Base-by-base conservation (phyloP, 768 basidiomycete genomes). In the Lentinula edodes region DNA sequence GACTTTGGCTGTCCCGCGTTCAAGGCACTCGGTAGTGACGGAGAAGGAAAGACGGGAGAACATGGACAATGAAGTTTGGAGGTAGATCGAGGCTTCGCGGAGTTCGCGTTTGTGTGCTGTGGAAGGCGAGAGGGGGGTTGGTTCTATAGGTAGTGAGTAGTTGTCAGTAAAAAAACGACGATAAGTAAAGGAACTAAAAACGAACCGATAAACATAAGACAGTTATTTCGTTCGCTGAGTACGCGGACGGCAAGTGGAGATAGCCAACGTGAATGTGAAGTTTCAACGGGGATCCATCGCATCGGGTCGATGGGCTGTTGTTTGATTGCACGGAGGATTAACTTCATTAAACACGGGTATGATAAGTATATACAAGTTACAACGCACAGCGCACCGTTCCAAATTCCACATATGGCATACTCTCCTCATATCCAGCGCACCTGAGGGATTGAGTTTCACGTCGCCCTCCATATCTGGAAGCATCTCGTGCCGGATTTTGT, bases 401-500 rank as follows among this genome's bases (percentile, higher is more conserved):
- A 58, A 36, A 12, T 58, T 58, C 58, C 58, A 58, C 45, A 58
- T 2, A 8, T 16, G 43, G 18, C 58, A 48, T 10, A 58, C 58
- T 32, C 4, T 38, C 36, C 58, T 35, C 38, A 45, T 34, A 39
- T 58, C 58, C 36, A 58, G 42, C 6, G 2, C 20, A 32, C 58
- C 58, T 10, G 16, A 20, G 4, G 43, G 16, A 34, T 35, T 6
- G 5, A 58, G 45, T 45, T 15, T 16, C 15, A 58, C 58, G 0
- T 58, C 58, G 20, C 46, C 58, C n/a, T 58, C 58, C 58, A 58
- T 58, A 16, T 58, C 58, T 1, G 58, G 58, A 12, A 51, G 58
- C 58, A 58, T 58, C 28, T 58, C 58, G n/a, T 58, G 34, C 32
- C 58, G 58, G n/a, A 58, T 51, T 38, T 50, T 58, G 48, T 48